These are phyloP conservation scores for Ogataea ramenticola DNA, from an alignment of 805 yeast genomes.

Conservation along the genomic window DNA sequence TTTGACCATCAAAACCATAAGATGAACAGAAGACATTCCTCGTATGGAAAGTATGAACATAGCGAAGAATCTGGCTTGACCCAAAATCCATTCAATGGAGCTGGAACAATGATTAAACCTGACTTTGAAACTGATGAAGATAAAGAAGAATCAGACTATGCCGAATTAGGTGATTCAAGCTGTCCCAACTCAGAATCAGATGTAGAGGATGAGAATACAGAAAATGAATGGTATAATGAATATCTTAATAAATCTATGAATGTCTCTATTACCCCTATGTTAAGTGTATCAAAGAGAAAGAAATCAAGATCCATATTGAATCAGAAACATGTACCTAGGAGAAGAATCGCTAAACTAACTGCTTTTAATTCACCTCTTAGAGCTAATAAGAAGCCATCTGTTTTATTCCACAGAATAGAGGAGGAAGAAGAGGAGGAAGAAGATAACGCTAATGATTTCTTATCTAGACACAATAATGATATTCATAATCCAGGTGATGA, in stretches of 20 bases:
- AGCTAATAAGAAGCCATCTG: not conserved
- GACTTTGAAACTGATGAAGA: too few relatives aligned
- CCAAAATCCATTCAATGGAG: too few relatives aligned
- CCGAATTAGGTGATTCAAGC: slow-evolving; percentile 24
- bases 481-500: not conserved
- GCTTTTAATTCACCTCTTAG: slow-evolving; percentile 15
- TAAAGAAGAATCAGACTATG: slow-evolving; percentile 14
- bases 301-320: slow-evolving; percentile 9
- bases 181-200: slow-evolving; percentile 9
- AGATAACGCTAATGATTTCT: too few relatives aligned
- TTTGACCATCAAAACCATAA: not conserved
- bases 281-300: slow-evolving; percentile 18
- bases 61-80: not conserved
- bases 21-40: not conserved
- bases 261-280: slow-evolving; percentile 20
- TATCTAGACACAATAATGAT: too few relatives aligned
- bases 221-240: not conserved
- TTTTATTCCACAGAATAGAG: not conserved
- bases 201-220: slow-evolving; percentile 1
- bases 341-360: slow-evolving; percentile 18
- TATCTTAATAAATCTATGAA: slow-evolving; percentile 22
- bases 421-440: slow-evolving; percentile 6
- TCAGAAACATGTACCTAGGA: slow-evolving; percentile 15
- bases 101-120: too few relatives aligned
- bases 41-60: not conserved